Conservation (phyloP, 2,329 filamentous ascomycete genomes). For the Aspergillus sp. region DNA sequence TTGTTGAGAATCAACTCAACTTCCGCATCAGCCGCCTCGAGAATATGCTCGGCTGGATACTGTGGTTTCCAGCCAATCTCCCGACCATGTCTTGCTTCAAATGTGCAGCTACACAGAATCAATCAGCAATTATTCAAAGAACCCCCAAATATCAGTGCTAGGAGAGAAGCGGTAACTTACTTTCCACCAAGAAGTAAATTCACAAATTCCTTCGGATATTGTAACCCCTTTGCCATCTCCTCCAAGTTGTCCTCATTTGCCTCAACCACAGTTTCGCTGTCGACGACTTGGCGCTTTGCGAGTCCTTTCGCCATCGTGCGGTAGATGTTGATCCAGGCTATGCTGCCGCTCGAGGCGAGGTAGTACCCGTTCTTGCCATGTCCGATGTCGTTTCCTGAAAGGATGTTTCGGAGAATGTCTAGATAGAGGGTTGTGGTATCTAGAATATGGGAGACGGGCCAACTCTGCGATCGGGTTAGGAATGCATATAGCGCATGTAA, state of each 20-base stretch:
- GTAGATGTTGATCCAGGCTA: conserved; percentile 51
- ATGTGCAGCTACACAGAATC: conserved; percentile 33
- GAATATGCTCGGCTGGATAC: conserved; percentile 41
- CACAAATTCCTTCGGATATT: conserved; percentile 32
- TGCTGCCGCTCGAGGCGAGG: conserved; percentile 45
- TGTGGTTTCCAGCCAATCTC: conserved; percentile 45
- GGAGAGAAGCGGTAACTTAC: conserved; percentile 24
- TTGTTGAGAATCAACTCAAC: conserved; percentile 40
- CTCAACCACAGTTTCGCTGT: conserved; percentile 28
- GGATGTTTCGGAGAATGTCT: conserved; percentile 41
- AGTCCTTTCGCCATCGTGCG: conserved; percentile 40
- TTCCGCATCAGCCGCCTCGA: conserved; percentile 44
- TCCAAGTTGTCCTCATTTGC: conserved; percentile 34
- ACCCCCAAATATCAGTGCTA: no score
- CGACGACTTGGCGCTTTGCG: conserved; percentile 35
- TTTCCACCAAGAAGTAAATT: conserved; percentile 39
- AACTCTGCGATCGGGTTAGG: conserved; percentile 29
- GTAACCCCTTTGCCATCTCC: conserved; percentile 40
- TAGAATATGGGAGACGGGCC: conserved; percentile 50
- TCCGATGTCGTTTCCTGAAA: conserved; percentile 32
- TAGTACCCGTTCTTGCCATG: conserved; percentile 47
- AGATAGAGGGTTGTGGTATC: conserved; percentile 48
- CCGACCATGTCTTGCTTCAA: conserved; percentile 38
- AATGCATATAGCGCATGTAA: background rate
- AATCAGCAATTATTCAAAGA: background rate